Conservation (phyloP, 495 filamentous ascomycete species). For the Lophiotrema nucula region DNA sequence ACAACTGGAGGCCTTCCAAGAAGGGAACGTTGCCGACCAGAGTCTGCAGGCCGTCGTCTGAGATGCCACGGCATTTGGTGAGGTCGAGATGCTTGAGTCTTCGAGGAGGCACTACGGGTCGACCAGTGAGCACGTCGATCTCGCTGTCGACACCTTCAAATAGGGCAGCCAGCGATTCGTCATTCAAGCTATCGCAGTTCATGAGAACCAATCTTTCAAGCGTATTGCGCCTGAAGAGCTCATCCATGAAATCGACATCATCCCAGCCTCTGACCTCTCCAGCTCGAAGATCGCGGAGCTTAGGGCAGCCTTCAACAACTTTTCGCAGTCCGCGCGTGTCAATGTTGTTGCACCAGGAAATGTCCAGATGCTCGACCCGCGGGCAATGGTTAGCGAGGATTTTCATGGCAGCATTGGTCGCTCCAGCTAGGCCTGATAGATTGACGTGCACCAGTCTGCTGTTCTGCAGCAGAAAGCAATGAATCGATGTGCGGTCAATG, state of each 20-base stretch:
- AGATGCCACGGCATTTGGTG: constrained; percentile 71
- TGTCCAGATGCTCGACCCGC: constrained; percentile 74
- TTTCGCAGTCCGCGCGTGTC: constrained; percentile 76
- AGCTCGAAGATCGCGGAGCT: constrained; percentile 75
- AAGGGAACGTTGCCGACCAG: constrained; percentile 74
- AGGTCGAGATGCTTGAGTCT: constrained; percentile 82
- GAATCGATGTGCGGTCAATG: constrained; percentile 75
- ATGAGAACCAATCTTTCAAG: constrained; percentile 75
- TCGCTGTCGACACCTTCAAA: constrained; percentile 71
- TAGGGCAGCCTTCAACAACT: constrained; percentile 69
- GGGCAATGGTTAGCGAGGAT: constrained; percentile 84
- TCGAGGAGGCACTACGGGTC: constrained; percentile 74
- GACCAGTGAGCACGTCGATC: constrained; percentile 72
- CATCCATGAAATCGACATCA: constrained; percentile 63
- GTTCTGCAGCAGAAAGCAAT: constrained; percentile 78
- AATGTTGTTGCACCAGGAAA: constrained; percentile 87
- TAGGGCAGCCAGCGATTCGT: constrained; percentile 67
- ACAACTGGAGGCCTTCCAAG: constrained; percentile 78
- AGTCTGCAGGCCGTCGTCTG: constrained; percentile 63
- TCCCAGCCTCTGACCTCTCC: constrained; percentile 80
- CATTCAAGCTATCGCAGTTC: constrained; percentile 72
- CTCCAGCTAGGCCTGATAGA: constrained; percentile 71
- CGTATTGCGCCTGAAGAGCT: constrained; percentile 75
- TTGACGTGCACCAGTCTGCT: constrained; percentile 76
- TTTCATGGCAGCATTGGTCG: constrained; percentile 82